Evolutionary conservation across 306 rosid species (phyloP), one percentile per base, ranked within the genome.

Genomic region (Cicer pinnatifidum): DNA sequence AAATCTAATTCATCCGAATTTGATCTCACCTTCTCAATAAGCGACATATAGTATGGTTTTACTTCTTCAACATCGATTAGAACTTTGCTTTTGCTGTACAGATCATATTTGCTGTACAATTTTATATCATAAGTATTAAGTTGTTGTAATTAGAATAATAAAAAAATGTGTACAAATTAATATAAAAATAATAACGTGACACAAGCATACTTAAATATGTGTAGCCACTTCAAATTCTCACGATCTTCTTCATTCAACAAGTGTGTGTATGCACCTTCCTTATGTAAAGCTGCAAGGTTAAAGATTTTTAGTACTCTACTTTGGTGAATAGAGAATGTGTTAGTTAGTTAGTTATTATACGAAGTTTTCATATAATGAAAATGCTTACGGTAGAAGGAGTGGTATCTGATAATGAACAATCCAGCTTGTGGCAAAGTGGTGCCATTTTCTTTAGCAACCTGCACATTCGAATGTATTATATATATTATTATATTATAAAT

Each of bases 81-180:
- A 11, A 84, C 91, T 81, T 92, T 90, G 89, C 98, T 89, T 75
- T 90, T 92, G 72, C 96, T 87, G 80, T 90, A 90, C 12, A 92
- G 96, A 69, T 92, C 98, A 81, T 92, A 92, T 57, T 90, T 90
- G 81, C 98, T 92, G 84, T 2, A 44, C 17, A 51, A 3, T 80
- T 10, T 67, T 8, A 23, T 0, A 28, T 40, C 6, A 56, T 12
- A 11, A n/a, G 61, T 38, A 17, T 12, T 8, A n/a, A 23, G 10
- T 46, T 23, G 17, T 16, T 16, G 15, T 40, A 9, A 35, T 40
- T 11, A 35, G 1, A 1, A 9, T 0, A n/a, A 2, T 1, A 9
- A 8, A 52, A 52, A 64, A 4, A 39, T 39, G 16, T 50, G 40
- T 12, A 9, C 45, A 69, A 47, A 52, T 51, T 53, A 1, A 35